Evolutionary conservation across 169 alveolate genomes (phyloP), one percentile per base, ranked within the genome.

Genomic region (Besnoitia besnoiti): DNA sequence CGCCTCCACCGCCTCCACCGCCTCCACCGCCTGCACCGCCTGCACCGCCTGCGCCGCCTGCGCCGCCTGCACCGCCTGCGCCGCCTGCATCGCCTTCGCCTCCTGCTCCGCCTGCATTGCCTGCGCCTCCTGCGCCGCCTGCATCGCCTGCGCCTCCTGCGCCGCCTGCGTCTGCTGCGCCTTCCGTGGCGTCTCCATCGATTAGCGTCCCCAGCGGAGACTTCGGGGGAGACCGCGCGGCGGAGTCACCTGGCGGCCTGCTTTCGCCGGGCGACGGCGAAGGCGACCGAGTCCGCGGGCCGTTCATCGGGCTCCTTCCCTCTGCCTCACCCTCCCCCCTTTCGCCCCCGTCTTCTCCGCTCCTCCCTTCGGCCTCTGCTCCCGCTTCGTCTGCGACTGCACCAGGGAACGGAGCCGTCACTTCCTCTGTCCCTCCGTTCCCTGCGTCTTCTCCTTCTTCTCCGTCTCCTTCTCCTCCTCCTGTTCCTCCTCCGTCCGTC

Each of bases 361-460:
- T 33, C 14, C 39, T 27, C 19, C 12, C 39, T 33, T 33, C 39
- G 33, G 12, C 33, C 19, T 33, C 85, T 16, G 3, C 85, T 39
- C 85, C 85, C 12, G n/a, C 55, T 76, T 19, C 50, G n/a, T 62
- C 79, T 62, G 39, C 79, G 12, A 8, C 79, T 62, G 12, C 33
- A 51, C 24, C 67, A 16, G 14, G n/a, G 14, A 24, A 14, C n/a
- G n/a, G n/a, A 24, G 67, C 24, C n/a, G 14, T 24, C 33, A 5
- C 79, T 62, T 24, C 79, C 44, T 33, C 79, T 62, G 79, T 33
- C 5, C 39, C 79, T 30, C 79, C 19, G 33, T 24, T 27, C 19
- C 19, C 79, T 24, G 12, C 79, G 44, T 62, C 79, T 73, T 73
- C 46, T 73, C 82, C 46, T n/a, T n/a, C 82, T 2, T 73, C 82